Percentiles rank a stretch among this genome's conserved stretches.
These are phyloP conservation scores for Blepharisma stoltei DNA, from an alignment of 73 alveolate genomes.

Conservation along the genomic window DNA sequence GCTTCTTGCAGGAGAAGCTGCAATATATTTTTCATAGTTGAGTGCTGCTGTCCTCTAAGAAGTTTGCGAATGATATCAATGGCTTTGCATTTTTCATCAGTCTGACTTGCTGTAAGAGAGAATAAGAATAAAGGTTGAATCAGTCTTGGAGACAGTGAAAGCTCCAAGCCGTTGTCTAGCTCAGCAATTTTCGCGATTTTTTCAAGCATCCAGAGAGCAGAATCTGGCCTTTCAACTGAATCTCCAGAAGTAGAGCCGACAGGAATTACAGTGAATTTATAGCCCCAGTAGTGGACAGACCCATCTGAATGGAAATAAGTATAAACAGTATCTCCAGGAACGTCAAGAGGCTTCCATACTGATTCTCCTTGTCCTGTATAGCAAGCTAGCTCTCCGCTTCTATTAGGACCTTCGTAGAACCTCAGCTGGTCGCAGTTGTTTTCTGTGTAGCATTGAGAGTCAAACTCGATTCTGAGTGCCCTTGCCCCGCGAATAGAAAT, in stretches of 20 bases:
- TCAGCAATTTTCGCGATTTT: slow-evolving; percentile 4
- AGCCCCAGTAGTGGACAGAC: slow-evolving; percentile 30
- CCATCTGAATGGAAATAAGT: slow-evolving; percentile 34
- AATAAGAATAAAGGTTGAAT: neutral
- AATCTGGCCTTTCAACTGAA: slow-evolving; percentile 20
- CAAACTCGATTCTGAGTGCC: neutral
- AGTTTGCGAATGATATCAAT: slow-evolving; percentile 10
- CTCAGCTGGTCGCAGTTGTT: slow-evolving; percentile 15
- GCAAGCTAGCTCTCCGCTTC: neutral
- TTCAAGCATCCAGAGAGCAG: neutral
- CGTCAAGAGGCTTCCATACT: slow-evolving; percentile 19
- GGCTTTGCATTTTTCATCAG: neutral
- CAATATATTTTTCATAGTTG: neutral
- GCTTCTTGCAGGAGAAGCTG: neutral
- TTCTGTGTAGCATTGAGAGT: slow-evolving; percentile 31
- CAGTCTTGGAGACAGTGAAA: neutral
- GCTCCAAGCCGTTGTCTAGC: neutral
- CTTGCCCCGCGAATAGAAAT: slow-evolving; percentile 28
- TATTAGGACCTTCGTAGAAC: slow-evolving; percentile 1
- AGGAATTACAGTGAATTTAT: slow-evolving; percentile 24
- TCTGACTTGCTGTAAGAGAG: neutral
- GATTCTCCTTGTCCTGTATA: slow-evolving; percentile 27
- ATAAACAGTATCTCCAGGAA: slow-evolving; percentile 26
- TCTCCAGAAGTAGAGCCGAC: neutral
- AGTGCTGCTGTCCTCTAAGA: slow-evolving; percentile 17